phyloP scores from a whole-genome alignment of 768 basidiomycete species.

The Leccinum pellstonianum region DNA sequence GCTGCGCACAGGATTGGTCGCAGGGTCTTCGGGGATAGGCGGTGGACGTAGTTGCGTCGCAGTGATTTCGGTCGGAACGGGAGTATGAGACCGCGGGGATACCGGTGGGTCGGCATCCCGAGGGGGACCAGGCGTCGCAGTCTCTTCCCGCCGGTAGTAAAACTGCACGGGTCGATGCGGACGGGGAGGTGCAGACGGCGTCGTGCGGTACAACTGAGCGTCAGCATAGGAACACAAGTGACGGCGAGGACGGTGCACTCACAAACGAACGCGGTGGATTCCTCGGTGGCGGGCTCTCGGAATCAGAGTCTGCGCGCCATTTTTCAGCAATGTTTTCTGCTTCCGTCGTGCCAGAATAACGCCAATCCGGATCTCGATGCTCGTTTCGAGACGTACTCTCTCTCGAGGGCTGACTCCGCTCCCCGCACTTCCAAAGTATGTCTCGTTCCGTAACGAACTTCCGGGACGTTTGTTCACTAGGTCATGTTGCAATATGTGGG shows the following conservation, averaged over 20 bases:
- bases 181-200: slow-evolving; percentile 14
- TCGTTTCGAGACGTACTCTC: slow-evolving; percentile 18
- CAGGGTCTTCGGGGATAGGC: slow-evolving; percentile 1
- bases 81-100: slow-evolving; percentile 17
- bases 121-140: slow-evolving; percentile 26
- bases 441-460: slow-evolving; percentile 29
- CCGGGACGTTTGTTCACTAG: slow-evolving; percentile 26
- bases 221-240: slow-evolving; percentile 8
- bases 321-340: slow-evolving; percentile 29
- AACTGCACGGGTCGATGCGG: slow-evolving; percentile 12
- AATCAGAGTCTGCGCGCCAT: slow-evolving; percentile 32
- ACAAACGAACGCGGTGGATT: slow-evolving; percentile 23
- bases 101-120: slow-evolving; percentile 17
- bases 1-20: slow-evolving; percentile 12
- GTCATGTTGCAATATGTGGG: slow-evolving; percentile 33
- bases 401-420: slow-evolving; percentile 26
- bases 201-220: slow-evolving; percentile 6
- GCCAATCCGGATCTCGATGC: slow-evolving; percentile 15
- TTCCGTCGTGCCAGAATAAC: slow-evolving; percentile 20
- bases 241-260: background rate
- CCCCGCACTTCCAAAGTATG: slow-evolving; percentile 17
- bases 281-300: slow-evolving; percentile 13
- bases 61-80: slow-evolving; percentile 9
- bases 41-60: background rate
- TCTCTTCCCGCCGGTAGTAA: slow-evolving; percentile 31